Base-by-base conservation (phyloP, 2,329 filamentous ascomycete genomes). In the Talaromyces sp. region DNA sequence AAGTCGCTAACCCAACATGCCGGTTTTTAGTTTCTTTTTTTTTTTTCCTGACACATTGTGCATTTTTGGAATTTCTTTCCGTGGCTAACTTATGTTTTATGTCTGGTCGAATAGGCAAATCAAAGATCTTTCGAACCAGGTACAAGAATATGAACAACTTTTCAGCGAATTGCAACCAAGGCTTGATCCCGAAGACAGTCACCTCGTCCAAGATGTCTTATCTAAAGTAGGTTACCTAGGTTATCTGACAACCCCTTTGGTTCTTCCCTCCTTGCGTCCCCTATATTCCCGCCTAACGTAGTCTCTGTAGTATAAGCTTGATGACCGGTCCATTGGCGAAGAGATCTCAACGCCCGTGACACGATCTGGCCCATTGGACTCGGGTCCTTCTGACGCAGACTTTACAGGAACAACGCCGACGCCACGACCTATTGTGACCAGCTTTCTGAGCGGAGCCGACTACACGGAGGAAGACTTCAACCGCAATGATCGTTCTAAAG, bases 391-490 rank as follows among this genome's bases (percentile, higher is more conserved):
- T n/a, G 56, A 63, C 9, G 53, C 63, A 31, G 50, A 60, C 13
- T 61, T 61, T 35, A 64, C 62, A 37, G 64, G 59, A 3, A 63
- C 43, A 11, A 28, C 25, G 7, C 11, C 66, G 33, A 61, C 64
- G 28, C 63, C 63, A 10, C 64, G 57, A 40, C 64, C 63, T 13
- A 63, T 62, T 19, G 60, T 65, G 10, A 64, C 60, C 40, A 67
- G 70, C 31, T 70, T 73, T 1, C 66, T 71, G 17, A 69, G 70
- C 35, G 67, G 68, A 19, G 64, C 72, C 35, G 76, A 77, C 63
- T 70, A 73, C 39, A 74, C 73, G 19, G 69, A 75, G 51, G 75
- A 78, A 61, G 76, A 78, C 53, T 77, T 75, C 59, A 73, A 74
- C 33, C 69, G 72, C 31, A 70, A 71, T 60, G 71, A 73, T 54